A percentile compares a stretch with the other conserved stretches of the same genome.
Evolutionary conservation across 768 basidiomycete genomes (phyloP).

Genomic region (Pleurotus ostreatus): DNA sequence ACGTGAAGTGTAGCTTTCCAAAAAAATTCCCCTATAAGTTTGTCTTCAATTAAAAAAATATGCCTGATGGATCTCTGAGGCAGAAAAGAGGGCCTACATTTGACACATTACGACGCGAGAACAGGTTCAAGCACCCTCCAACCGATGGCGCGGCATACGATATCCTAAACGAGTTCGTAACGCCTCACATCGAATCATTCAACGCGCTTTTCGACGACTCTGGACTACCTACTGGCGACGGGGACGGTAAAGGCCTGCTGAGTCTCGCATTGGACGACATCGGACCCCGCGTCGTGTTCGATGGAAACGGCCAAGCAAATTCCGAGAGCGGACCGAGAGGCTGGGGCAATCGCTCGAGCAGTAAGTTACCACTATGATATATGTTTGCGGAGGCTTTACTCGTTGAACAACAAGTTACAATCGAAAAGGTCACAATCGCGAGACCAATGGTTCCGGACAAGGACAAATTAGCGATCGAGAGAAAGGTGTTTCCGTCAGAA

Average conservation of each 20-base stretch:
- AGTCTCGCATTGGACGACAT: conserved; percentile 79
- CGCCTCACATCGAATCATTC: conserved; percentile 94
- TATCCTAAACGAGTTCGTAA: conserved; percentile 88
- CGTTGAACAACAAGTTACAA: conserved; percentile 65
- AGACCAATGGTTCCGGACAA: conserved; percentile 86
- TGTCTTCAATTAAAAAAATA: too few relatives aligned
- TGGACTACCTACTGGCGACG: conserved; percentile 68
- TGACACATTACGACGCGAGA: conserved; percentile 77
- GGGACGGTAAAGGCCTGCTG: conserved; percentile 76
- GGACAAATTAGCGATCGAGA: conserved; percentile 68
- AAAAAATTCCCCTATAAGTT: too few relatives aligned
- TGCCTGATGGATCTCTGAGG: conserved; percentile 47
- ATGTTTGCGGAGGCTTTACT: neutral
- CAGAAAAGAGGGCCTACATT: conserved; percentile 53
- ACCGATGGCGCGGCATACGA: conserved; percentile 64
- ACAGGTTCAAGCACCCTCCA: conserved; percentile 72
- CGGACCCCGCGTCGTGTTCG: conserved; percentile 89
- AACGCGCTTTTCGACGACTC: conserved; percentile 95
- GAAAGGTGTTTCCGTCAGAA: conserved; percentile 86
- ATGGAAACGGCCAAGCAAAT: conserved; percentile 56
- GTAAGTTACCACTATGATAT: conserved; percentile 42
- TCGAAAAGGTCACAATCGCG: conserved; percentile 79
- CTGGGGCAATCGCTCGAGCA: conserved; percentile 82
- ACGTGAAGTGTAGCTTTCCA: too few relatives aligned
- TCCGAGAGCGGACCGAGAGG: conserved; percentile 48